Percentiles rank a stretch among this genome's conserved stretches.
These are phyloP conservation scores for Penicillium sp. DNA, from an alignment of 2,329 filamentous ascomycete genomes.

Conservation along the genomic window DNA sequence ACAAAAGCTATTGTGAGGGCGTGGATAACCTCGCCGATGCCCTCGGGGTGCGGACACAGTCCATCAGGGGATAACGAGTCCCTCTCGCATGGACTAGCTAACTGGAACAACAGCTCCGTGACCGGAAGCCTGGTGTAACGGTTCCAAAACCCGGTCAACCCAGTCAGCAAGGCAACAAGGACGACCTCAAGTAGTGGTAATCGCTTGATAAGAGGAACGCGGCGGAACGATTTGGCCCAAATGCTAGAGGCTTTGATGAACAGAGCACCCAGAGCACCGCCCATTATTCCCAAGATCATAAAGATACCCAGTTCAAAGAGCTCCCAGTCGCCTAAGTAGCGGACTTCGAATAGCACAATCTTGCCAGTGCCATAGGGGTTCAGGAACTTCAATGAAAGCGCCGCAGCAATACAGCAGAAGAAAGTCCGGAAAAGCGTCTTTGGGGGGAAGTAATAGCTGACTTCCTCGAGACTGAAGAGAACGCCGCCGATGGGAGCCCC, in stretches of 20 bases:
- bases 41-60: slow-evolving; percentile 75
- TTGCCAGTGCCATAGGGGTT: slow-evolving; percentile 97
- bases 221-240: slow-evolving; percentile 89
- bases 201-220: slow-evolving; percentile 77
- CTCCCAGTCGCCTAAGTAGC: slow-evolving; percentile 89
- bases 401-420: slow-evolving; percentile 93
- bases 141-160: slow-evolving; percentile 91
- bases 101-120: slow-evolving; percentile 85
- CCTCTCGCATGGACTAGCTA: slow-evolving; percentile 81
- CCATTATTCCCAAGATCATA: slow-evolving; percentile 81
- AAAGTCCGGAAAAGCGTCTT: slow-evolving; percentile 98
- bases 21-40: slow-evolving; percentile 77
- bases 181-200: slow-evolving; percentile 87
- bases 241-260: slow-evolving; percentile 95
- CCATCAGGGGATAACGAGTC: slow-evolving; percentile 71
- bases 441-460: slow-evolving; percentile 93
- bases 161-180: slow-evolving; percentile 84
- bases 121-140: slow-evolving; percentile 86
- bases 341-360: slow-evolving; percentile 94
- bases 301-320: slow-evolving; percentile 89
- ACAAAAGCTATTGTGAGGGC: slow-evolving; percentile 79
- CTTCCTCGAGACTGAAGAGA: slow-evolving; percentile 91
- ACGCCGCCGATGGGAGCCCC: slow-evolving; percentile 89
- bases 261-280: slow-evolving; percentile 81
- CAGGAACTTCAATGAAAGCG: slow-evolving; percentile 88